These are phyloP conservation scores for Monosporozyma yasuniensis DNA, from an alignment of 805 yeast species.

Conservation along the genomic window DNA sequence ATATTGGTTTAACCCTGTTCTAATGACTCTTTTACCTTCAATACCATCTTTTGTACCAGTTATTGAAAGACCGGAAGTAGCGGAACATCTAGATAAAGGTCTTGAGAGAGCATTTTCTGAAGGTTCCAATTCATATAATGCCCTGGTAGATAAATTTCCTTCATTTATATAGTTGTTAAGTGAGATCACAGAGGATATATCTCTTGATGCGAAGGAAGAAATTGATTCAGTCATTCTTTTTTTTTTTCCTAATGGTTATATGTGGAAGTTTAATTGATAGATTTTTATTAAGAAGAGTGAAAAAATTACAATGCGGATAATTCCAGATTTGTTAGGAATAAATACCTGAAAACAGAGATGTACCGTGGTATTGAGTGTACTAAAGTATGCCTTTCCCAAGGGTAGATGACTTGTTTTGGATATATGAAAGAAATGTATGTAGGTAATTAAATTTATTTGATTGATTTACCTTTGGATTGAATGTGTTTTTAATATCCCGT, in stretches of 20 bases:
- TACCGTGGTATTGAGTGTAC: no score
- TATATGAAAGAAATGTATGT: no score
- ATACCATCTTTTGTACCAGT: conserved; percentile 70
- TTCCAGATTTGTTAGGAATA: no score
- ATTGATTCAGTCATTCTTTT: conserved; percentile 17
- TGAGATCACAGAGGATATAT: conserved; percentile 12
- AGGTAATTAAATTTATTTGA: no score
- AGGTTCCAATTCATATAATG: conserved; percentile 18
- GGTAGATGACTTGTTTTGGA: no score
- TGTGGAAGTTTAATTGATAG: no score
- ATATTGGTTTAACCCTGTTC: conserved; percentile 34
- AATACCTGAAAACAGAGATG: no score
- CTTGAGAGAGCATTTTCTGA: conserved; percentile 35
- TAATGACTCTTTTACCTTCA: conserved; percentile 51
- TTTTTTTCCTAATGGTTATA: neutral
- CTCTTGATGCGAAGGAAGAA: conserved; percentile 17
- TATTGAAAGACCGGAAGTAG: conserved; percentile 59
- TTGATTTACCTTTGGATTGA: no score
- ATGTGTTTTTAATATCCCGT: no score
- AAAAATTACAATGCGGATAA: no score
- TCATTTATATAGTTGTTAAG: conserved; percentile 12
- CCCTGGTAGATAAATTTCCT: conserved; percentile 11
- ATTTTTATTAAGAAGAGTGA: no score
- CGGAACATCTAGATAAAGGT: conserved; percentile 52
- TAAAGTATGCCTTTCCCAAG: no score